Conservation (phyloP, 257 asterid species). For the Solanum lignicaule region DNA sequence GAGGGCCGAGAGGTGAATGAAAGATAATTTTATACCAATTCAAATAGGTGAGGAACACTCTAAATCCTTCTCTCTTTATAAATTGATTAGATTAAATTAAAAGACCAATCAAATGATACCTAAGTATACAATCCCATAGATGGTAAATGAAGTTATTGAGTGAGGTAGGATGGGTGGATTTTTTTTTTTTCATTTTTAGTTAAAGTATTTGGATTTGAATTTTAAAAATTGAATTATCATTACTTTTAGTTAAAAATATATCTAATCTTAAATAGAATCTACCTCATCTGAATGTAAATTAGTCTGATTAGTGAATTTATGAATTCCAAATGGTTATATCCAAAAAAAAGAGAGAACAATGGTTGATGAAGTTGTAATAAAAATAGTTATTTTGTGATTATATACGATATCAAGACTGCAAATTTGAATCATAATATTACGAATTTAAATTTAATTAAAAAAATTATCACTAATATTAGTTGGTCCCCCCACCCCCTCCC, state of each 20-base stretch:
- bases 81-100: neutral
- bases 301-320: neutral
- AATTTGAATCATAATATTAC: neutral
- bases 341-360: neutral
- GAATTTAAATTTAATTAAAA: neutral
- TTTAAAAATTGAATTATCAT: neutral
- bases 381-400: neutral
- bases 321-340: neutral
- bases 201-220: neutral
- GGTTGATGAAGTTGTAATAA: neutral
- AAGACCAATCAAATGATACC: neutral
- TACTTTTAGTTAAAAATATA: neutral
- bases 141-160: neutral
- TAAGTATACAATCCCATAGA: neutral
- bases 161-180: neutral
- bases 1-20: rapidly evolving
- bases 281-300: neutral
- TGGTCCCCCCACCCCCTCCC: neutral
- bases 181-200: neutral
- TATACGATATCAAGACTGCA: neutral
- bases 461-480: neutral
- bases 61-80: no score
- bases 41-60: no score
- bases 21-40: no score
- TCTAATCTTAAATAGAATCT: neutral